phyloP scores from a whole-genome alignment of 768 basidiomycete genomes.

The Suillus subalutaceus region DNA sequence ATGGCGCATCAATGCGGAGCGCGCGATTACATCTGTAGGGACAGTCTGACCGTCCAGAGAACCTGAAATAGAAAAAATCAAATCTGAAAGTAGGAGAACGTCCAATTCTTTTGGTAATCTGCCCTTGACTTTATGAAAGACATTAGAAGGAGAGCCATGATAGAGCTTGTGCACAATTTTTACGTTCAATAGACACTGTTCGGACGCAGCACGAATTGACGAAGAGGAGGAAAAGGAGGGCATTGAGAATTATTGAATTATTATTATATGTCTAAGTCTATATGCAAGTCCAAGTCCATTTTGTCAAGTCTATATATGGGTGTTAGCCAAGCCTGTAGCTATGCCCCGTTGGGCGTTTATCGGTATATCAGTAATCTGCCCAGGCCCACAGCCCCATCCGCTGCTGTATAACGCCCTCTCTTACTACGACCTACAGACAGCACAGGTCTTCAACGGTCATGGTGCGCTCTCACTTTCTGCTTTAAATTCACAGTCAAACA shows the following conservation, averaged over 20 bases:
- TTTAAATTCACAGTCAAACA: conserved; percentile 14
- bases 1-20: conserved; percentile 54
- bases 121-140: conserved; percentile 33
- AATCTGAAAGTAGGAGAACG: conserved; percentile 50
- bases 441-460: conserved; percentile 28
- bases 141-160: conserved; percentile 34
- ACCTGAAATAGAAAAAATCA: conserved; percentile 59
- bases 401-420: conserved; percentile 21
- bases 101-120: conserved; percentile 45
- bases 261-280: not conserved
- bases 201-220: conserved; percentile 45
- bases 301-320: conserved; percentile 20
- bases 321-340: conserved; percentile 30
- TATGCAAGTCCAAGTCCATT: not conserved
- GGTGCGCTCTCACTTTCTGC: conserved; percentile 26
- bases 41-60: conserved; percentile 47
- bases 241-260: conserved; percentile 20
- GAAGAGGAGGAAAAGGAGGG: conserved; percentile 35
- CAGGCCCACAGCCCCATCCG: conserved; percentile 31
- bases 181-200: conserved; percentile 48
- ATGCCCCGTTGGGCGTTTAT: conserved; percentile 16
- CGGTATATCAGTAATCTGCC: conserved; percentile 19
- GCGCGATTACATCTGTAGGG: conserved; percentile 40
- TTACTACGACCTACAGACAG: conserved; percentile 16
- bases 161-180: conserved; percentile 48